These are phyloP conservation scores for Candida chauliodis DNA, from an alignment of 805 yeast species.

Conservation along the genomic window DNA sequence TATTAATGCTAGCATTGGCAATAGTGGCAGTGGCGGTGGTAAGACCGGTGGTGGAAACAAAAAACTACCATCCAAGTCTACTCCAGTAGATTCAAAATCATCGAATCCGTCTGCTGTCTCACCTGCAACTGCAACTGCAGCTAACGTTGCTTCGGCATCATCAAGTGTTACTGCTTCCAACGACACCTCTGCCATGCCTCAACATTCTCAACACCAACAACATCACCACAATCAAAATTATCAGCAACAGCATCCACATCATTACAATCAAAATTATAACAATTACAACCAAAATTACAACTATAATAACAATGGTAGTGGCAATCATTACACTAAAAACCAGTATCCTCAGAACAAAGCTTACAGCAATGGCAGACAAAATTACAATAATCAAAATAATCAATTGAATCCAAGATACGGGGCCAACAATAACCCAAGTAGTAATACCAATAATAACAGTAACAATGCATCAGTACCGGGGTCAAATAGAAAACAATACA, in stretches of 20 bases:
- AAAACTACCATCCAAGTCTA: not conserved
- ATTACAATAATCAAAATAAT: slow-evolving; percentile 6
- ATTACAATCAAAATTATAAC: slow-evolving; percentile 9
- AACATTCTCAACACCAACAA: slow-evolving; percentile 5
- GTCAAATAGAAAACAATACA: slow-evolving; percentile 12
- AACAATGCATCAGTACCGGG: slow-evolving; percentile 4
- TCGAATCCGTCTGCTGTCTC: not conserved
- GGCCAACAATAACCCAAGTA: slow-evolving; percentile 2
- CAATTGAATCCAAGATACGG: slow-evolving; percentile 4
- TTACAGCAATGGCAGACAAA: slow-evolving; percentile 5
- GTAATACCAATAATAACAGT: slow-evolving; percentile 8
- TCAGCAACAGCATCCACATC: slow-evolving; percentile 9
- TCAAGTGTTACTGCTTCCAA: slow-evolving; percentile 2
- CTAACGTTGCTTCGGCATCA: slow-evolving; percentile 5
- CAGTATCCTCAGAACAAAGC: slow-evolving; percentile 8
- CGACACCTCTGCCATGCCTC: slow-evolving; percentile 4
- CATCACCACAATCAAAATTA: slow-evolving; percentile 12
- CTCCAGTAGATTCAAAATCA: not conserved
- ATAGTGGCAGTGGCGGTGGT: slow-evolving; percentile 1
- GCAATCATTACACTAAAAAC: slow-evolving; percentile 3
- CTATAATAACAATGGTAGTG: slow-evolving; percentile 7
- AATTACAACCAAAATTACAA: slow-evolving; percentile 3
- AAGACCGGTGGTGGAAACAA: not conserved
- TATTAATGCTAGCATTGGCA: not conserved
- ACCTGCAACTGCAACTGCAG: not conserved